Percentiles rank a stretch among this genome's conserved stretches.
Conservation (phyloP, 2,329 filamentous ascomycete genomes). For the Diaporthe vaccinii region DNA sequence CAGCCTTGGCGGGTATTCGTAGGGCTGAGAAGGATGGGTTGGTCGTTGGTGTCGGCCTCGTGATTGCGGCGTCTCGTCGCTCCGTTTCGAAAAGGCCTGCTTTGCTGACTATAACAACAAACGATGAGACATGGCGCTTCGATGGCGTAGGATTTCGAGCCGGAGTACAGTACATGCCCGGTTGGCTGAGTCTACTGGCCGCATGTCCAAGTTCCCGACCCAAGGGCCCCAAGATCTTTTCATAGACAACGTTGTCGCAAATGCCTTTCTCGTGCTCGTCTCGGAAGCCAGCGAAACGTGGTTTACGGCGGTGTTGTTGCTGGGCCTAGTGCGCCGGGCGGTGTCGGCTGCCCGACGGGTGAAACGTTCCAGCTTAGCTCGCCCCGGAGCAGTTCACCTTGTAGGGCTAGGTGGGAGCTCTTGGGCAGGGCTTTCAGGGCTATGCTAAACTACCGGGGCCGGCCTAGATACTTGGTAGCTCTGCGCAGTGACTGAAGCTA, state of each 20-base stretch:
- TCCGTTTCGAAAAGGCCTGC: conserved; percentile 30
- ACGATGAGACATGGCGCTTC: conserved; percentile 29
- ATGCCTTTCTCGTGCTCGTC: background rate
- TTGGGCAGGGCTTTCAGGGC: conserved; percentile 13
- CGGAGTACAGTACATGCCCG: conserved; percentile 2
- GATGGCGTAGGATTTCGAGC: conserved; percentile 3
- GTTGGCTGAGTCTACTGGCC: background rate
- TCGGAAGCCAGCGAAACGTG: conserved; percentile 14
- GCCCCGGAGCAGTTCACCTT: conserved; percentile 27
- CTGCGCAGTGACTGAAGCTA: conserved; percentile 32
- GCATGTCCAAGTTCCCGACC: background rate
- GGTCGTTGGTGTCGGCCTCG: conserved; percentile 7
- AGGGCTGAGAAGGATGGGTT: conserved; percentile 26
- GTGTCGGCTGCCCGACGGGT: conserved; percentile 29
- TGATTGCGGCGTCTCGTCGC: conserved; percentile 18
- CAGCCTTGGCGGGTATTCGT: conserved; percentile 27
- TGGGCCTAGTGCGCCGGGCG: conserved; percentile 26
- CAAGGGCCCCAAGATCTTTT: background rate
- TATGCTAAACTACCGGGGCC: background rate
- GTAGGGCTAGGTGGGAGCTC: conserved; percentile 29
- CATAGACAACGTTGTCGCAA: background rate
- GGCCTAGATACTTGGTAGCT: conserved; percentile 26
- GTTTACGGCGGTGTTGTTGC: conserved; percentile 1
- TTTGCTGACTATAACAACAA: conserved; percentile 10
- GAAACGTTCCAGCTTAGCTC: conserved; percentile 32